These are phyloP conservation scores for Posidonia australis DNA, from an alignment of 106 monocot species.

Conservation along the genomic window DNA sequence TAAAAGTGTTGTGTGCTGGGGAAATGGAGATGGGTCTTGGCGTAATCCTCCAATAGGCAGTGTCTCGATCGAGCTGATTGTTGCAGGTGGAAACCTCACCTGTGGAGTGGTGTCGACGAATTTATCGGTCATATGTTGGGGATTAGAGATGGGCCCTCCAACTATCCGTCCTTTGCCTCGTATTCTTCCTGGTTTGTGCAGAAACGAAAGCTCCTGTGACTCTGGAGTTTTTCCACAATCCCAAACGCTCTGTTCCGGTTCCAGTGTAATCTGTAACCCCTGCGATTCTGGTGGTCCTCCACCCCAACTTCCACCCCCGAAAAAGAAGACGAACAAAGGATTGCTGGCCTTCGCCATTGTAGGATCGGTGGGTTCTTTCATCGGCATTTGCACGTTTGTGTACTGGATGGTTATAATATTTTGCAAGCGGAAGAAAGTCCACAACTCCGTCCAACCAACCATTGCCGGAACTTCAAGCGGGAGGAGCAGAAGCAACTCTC, in stretches of 20 bases:
- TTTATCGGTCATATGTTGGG: constrained; percentile 65
- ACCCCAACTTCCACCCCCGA: constrained; percentile 4
- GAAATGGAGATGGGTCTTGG: neutral
- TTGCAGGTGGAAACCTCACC: constrained; percentile 59
- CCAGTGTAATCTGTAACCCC: constrained; percentile 42
- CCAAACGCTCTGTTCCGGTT: constrained; percentile 31
- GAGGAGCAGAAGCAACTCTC: neutral
- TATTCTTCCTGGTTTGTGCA: constrained; percentile 63
- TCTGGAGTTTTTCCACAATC: constrained; percentile 41
- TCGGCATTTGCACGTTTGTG: constrained; percentile 35
- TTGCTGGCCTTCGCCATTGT: constrained; percentile 38
- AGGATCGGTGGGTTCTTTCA: constrained; percentile 44
- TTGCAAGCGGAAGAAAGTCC: constrained; percentile 47
- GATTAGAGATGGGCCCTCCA: neutral
- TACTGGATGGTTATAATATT: constrained; percentile 31
- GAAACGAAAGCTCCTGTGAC: constrained; percentile 12
- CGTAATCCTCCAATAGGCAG: constrained; percentile 4
- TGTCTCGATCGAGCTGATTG: constrained; percentile 32
- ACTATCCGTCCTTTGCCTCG: constrained; percentile 12
- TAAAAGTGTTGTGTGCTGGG: constrained; percentile 56
- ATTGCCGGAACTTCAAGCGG: constrained; percentile 9
- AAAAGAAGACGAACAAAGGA: constrained; percentile 12
- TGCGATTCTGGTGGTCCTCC: neutral
- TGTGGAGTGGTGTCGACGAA: constrained; percentile 46
- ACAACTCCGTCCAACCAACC: constrained; percentile 69